Base-by-base conservation (phyloP, 2,329 filamentous ascomycete genomes). In the Colletotrichum sp. region DNA sequence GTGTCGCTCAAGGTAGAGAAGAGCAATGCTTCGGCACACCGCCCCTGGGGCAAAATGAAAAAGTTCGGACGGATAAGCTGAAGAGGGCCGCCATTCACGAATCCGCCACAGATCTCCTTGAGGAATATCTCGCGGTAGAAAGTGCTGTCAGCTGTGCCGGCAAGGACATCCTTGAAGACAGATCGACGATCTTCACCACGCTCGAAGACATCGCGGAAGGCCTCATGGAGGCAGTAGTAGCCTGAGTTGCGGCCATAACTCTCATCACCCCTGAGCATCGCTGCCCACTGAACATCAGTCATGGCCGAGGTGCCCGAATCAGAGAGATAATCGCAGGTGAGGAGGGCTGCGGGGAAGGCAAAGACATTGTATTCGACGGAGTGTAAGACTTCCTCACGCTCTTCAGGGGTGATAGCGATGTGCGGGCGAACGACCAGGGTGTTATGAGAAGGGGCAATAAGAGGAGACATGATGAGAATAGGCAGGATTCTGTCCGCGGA, bases 261-360 rank as follows among this genome's bases (percentile, higher is more conserved):
- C 66, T 81, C 80, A 66, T 81, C 80, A 10, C 77, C 80, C 38
- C 79, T 55, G 15, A 81, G 77, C 62, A 81, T 78, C 21, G 79
- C 78, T 9, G 80, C 75, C 79, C 80, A 81, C 74, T 81, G 80
- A 2, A 79, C 24, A 52, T 81, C 79, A 8, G 78, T 81, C 79
- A 81, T 80, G 30, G 79, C 80, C 26, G 79, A 78, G 21, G 80
- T 81, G 5, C 80, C 80, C 1, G 78, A 80, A 55, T 81, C 80
- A 7, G 78, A 79, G 18, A 81, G 71, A 43, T 75, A 79, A 56
- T 81, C 80, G 36, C 78, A 79, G 8, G 70, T 78, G n/a, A 76
- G 80, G 79, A 71, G 78, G 77, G n/a, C 81, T 81, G 78, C 73
- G 18, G 78, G 64, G 30, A 76, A 71, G 36, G 55, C 66, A 43